Base-by-base conservation (phyloP, 2,329 filamentous ascomycete genomes). In the Podosphaera leucotricha region DNA sequence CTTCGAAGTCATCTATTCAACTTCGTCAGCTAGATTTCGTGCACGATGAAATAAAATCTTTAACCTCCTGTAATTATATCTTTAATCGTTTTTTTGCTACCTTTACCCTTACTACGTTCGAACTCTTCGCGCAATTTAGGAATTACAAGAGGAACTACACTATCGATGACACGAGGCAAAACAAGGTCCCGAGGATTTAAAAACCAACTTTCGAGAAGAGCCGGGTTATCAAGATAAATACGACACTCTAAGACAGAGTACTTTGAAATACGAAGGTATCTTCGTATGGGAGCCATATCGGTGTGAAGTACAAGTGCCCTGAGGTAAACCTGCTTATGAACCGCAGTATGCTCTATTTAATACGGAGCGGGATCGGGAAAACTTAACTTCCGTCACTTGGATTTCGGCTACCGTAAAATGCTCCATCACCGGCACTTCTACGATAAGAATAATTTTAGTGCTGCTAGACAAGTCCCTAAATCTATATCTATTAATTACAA, bases 161-260 rank as follows among this genome's bases (percentile, higher is more conserved):
- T 80, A 58, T 83, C 74, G 47, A 98, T 85, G 53, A 95, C 77
- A 50, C 78, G 79, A 35, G 79, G 76, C 13, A 98, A 71, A 15
- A 87, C 71, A 2, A 81, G 75, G 53, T 85, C 68, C 50, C 77
- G 74, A 30, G 80, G 70, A 54, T 80, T 79, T 50, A 93, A 71
- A 16, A 98, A 72, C 76, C 92, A 94, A 56, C 78, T 77, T 51
- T 83, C 73, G 20, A 75, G 74, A 48, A 93, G 74, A 11, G 79
- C 74, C 0, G 90, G 90, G 54, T 87, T 86, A 51, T 95, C 87
- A 40, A 94, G 75, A 61, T 95, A 95, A 52, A 98, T 90, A 51
- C 86, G 85, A 50, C 83, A 85, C 68, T 98, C 90, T n/a, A 98
- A 71, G 26, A 94, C 85, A 3, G 87, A 93, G 60, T 84, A 82